Evolutionary conservation across 1,284 basidiomycete genomes (phyloP), one percentile per base, ranked within the genome.

Genomic region (Somion occarium): DNA sequence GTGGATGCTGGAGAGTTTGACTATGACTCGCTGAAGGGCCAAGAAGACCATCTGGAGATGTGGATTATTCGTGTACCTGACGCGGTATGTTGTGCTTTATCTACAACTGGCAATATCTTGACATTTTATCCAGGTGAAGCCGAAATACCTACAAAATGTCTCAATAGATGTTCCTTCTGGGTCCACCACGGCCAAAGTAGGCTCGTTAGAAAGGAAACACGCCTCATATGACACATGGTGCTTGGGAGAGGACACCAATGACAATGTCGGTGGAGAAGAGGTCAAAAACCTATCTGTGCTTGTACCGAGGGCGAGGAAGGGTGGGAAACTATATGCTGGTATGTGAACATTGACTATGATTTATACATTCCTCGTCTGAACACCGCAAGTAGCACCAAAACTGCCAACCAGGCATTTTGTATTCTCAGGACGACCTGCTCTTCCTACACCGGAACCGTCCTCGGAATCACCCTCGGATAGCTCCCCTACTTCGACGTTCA

Each of bases 51-150:
- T 0, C 60, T 79, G 2, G 87, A 90, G 59, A 56, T 90, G 3
- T 88, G 85, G 79, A 67, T 88, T 11, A 73, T 90, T 20, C 76
- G 87, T 7, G 76, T 82, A 13, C 87, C 87, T 12, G 76, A 80
- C 4, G 73, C 73, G 42, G 87, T 89, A 61, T 56, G 85, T 72
- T 7, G 19, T 24, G 41, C 15, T 39, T 38, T 42, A 41, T 20
- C n/a, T 1, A 48, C 22, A 48, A 20, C 23, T 39, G 26, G 19
- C 12, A 50, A 53, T 45, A 24, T 19, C 30, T 41, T 12, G 43
- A 44, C 23, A 11, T 45, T 5, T 37, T 44, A 27, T 20, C 2
- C 44, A 89, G 88, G 65, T 90, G 34, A 85, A 85, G 64, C 65
- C 79, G 3, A 85, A 81, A 62, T 69, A 84, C 54, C 65, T 90